A percentile compares a stretch with the other conserved stretches of the same genome.
Evolutionary conservation across 2,329 filamentous ascomycete species (phyloP).

Genomic region (Pseudocercospora fijiensis): DNA sequence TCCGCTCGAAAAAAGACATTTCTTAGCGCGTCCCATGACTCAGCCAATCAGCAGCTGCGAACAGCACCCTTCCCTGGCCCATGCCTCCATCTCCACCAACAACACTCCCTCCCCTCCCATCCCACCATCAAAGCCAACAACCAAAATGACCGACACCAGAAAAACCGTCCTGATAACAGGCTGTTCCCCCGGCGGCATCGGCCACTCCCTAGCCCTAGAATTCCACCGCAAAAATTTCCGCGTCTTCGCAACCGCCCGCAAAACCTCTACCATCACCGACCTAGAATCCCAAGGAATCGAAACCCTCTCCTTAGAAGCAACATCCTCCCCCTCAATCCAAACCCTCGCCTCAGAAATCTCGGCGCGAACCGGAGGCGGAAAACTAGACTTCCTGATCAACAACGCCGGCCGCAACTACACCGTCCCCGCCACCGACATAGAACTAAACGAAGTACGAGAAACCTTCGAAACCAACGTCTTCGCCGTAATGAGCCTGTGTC

Average conservation of each 20-base stretch:
- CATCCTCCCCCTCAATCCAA: slow-evolving; percentile 50
- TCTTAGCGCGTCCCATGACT: not conserved
- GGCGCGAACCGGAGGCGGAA: slow-evolving; percentile 47
- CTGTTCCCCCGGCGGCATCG: slow-evolving; percentile 57
- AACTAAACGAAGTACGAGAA: slow-evolving; percentile 48
- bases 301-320: slow-evolving; percentile 56
- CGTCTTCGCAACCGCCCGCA: slow-evolving; percentile 60
- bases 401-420: slow-evolving; percentile 56
- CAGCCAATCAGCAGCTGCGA: not conserved
- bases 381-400: slow-evolving; percentile 58
- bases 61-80: not conserved
- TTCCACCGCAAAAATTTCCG: slow-evolving; percentile 55
- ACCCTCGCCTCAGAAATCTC: slow-evolving; percentile 48
- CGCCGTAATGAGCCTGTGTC: slow-evolving; percentile 58
- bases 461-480: slow-evolving; percentile 59
- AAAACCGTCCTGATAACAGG: slow-evolving; percentile 41
- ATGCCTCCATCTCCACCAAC: not conserved
- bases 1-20: too few species aligned
- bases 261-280: slow-evolving; percentile 50
- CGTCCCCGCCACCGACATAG: slow-evolving; percentile 55
- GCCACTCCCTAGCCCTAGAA: slow-evolving; percentile 58
- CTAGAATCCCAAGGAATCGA: slow-evolving; percentile 54
- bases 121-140: not conserved
- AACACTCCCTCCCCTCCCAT: not conserved
- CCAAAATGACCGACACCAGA: slow-evolving; percentile 8